Percentiles rank a stretch among this genome's conserved stretches.
Evolutionary conservation across 805 yeast species (phyloP).

Genomic region (Yamadazyma scolyti): DNA sequence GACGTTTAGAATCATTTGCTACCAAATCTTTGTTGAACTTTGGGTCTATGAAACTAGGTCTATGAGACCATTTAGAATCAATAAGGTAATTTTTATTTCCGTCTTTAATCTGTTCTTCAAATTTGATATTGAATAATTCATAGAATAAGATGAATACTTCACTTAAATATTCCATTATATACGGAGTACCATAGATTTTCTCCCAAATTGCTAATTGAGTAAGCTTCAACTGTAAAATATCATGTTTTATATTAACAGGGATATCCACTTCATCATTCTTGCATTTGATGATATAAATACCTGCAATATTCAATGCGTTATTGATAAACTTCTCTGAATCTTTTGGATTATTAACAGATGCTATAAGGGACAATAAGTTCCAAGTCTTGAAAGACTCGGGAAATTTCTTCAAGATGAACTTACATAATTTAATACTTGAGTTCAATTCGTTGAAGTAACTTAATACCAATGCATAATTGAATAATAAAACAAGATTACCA

Average conservation of each 20-base stretch:
- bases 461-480: slow-evolving; percentile 46
- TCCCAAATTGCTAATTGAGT: slow-evolving; percentile 73
- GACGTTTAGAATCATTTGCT: slow-evolving; percentile 7
- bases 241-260: slow-evolving; percentile 36
- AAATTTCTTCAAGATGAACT: slow-evolving; percentile 44
- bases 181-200: slow-evolving; percentile 50
- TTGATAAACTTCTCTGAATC: slow-evolving; percentile 56
- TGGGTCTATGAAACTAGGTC: slow-evolving; percentile 41
- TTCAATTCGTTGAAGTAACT: slow-evolving; percentile 41
- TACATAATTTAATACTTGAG: slow-evolving; percentile 44
- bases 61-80: slow-evolving; percentile 33
- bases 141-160: slow-evolving; percentile 61
- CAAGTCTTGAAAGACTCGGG: slow-evolving; percentile 61
- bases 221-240: slow-evolving; percentile 63
- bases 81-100: slow-evolving; percentile 5
- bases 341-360: slow-evolving; percentile 35
- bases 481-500: slow-evolving; percentile 24
- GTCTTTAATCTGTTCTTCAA: slow-evolving; percentile 10
- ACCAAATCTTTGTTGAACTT: slow-evolving; percentile 6
- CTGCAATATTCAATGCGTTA: slow-evolving; percentile 46
- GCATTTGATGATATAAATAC: slow-evolving; percentile 25
- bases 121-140: slow-evolving; percentile 39
- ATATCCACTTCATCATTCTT: slow-evolving; percentile 21
- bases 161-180: slow-evolving; percentile 61
- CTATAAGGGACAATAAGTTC: slow-evolving; percentile 63